Conservation (phyloP, 495 filamentous ascomycete genomes). For the Penicillium samsonianum region DNA sequence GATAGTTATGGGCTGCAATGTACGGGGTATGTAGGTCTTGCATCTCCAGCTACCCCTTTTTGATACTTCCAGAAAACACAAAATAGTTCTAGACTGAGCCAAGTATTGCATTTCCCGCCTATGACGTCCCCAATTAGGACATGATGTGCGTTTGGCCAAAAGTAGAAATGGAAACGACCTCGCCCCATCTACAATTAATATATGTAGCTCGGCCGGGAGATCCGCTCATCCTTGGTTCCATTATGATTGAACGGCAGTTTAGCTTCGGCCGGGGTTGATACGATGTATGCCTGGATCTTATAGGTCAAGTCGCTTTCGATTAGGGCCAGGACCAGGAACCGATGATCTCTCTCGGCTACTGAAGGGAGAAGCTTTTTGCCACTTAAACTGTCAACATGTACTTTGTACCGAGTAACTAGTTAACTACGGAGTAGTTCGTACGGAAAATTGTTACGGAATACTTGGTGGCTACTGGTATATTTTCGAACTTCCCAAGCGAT, state of each 20-base stretch:
- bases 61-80: not conserved
- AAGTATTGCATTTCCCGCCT: not conserved
- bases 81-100: not conserved
- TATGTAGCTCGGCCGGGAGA: not conserved
- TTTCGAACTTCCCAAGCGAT: no score
- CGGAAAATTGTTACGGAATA: no score
- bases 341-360: not conserved
- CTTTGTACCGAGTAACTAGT: no score
- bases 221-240: not conserved
- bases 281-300: not conserved
- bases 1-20: not conserved
- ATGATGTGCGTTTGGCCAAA: not conserved
- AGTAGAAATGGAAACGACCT: not conserved
- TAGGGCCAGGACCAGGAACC: constrained; percentile 2
- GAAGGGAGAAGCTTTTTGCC: not conserved
- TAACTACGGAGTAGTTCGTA: no score
- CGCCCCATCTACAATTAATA: not conserved
- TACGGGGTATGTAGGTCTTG: not conserved
- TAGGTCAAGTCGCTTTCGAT: not conserved
- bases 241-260: not conserved
- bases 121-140: not conserved
- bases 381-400: no score
- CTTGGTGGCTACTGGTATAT: no score
- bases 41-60: not conserved
- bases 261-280: not conserved